phyloP scores from a whole-genome alignment of 2,329 filamentous ascomycete genomes.

The Exserohilum turcica region DNA sequence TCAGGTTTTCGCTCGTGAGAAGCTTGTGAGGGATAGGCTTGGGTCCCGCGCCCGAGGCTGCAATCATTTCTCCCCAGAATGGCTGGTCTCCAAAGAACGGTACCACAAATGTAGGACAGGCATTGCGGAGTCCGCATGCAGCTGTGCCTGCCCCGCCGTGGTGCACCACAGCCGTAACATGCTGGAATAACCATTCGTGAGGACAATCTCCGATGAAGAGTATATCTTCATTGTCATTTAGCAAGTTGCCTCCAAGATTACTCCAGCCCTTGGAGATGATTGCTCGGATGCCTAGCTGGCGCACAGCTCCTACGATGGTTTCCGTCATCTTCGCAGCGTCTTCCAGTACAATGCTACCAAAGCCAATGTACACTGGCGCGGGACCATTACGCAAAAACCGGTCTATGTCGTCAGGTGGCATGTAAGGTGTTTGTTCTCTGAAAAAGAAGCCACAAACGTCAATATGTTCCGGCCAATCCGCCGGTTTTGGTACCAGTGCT shows the following conservation, averaged over 20 bases:
- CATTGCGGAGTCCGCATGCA: conserved; percentile 75
- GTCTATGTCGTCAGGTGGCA: too few species aligned
- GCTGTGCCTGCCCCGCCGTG: conserved; percentile 86
- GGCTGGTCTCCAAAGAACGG: conserved; percentile 73
- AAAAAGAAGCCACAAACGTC: too few species aligned
- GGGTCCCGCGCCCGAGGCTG: conserved; percentile 57
- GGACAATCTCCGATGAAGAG: conserved; percentile 69
- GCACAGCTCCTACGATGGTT: conserved; percentile 55
- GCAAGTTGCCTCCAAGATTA: background rate
- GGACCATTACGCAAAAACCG: conserved; percentile 56
- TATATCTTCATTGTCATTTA: conserved; percentile 48
- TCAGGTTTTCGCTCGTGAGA: conserved; percentile 47
- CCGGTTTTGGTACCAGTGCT: conserved; percentile 31
- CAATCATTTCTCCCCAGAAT: conserved; percentile 59
- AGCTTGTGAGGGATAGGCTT: conserved; percentile 54
- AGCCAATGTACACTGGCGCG: conserved; percentile 61
- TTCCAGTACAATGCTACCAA: conserved; percentile 62
- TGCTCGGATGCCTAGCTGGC: conserved; percentile 46
- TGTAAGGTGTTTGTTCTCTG: too few species aligned
- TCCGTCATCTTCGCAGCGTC: conserved; percentile 53
- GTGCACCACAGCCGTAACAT: conserved; percentile 78
- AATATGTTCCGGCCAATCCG: conserved; percentile 8
- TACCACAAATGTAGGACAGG: conserved; percentile 78
- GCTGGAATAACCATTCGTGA: conserved; percentile 84
- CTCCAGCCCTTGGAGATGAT: conserved; percentile 57